These are phyloP conservation scores for Triangularia verruculosa DNA, from an alignment of 2,329 filamentous ascomycete genomes.

Conservation along the genomic window DNA sequence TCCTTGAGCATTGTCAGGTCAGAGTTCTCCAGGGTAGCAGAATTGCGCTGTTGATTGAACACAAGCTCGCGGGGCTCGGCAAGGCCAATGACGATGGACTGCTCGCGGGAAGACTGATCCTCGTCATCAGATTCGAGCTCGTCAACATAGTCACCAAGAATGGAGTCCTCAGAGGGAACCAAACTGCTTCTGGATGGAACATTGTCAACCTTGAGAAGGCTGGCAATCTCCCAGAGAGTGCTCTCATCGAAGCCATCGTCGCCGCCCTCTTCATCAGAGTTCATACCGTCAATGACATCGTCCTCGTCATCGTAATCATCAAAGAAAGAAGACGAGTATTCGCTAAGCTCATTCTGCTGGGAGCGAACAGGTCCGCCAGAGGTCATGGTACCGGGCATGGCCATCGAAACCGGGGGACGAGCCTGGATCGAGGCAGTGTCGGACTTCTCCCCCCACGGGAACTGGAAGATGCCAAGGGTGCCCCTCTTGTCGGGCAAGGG, in stretches of 20 bases:
- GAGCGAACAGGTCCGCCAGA: constrained; percentile 35
- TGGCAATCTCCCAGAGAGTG: constrained; percentile 63
- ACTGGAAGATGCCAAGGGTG: constrained; percentile 63
- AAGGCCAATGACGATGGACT: constrained; percentile 35
- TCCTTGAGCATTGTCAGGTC: constrained; percentile 22
- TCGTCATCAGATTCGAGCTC: constrained; percentile 34
- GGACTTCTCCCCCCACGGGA: constrained; percentile 63
- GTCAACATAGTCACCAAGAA: constrained; percentile 35
- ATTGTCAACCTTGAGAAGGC: constrained; percentile 50
- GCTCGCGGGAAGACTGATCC: constrained; percentile 22
- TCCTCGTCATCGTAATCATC: constrained; percentile 58
- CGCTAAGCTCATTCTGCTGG: constrained; percentile 34
- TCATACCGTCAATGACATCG: constrained; percentile 37
- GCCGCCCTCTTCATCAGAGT: constrained; percentile 34
- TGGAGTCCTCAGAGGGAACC: constrained; percentile 32
- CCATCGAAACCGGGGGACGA: constrained; percentile 38
- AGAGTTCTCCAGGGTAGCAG: constrained; percentile 30
- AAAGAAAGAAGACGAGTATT: constrained; percentile 54
- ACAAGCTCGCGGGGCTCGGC: constrained; percentile 27
- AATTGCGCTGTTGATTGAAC: constrained; percentile 20
- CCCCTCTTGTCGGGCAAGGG: constrained; percentile 56
- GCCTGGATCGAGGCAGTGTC: constrained; percentile 49
- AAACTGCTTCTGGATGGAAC: constrained; percentile 53
- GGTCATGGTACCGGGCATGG: constrained; percentile 53
- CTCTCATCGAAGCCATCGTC: constrained; percentile 59